Percentiles rank a stretch among this genome's conserved stretches.
phyloP scores from a whole-genome alignment of 805 yeast species.

The Myxozyma sirexii region DNA sequence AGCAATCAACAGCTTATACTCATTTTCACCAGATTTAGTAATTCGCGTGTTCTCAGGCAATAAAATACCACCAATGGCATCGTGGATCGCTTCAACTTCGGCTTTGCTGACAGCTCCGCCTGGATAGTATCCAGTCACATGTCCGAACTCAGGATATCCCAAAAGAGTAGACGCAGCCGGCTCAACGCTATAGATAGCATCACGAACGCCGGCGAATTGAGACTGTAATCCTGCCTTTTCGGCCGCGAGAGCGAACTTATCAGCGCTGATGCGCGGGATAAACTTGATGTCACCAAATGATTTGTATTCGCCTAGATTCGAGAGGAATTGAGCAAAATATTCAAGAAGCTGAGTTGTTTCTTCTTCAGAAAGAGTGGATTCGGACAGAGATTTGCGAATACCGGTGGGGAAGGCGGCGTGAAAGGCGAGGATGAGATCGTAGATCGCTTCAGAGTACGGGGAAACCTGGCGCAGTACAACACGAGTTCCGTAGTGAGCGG shows the following conservation, averaged over 20 bases:
- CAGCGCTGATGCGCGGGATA: constrained; percentile 61
- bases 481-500: constrained; percentile 81
- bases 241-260: constrained; percentile 54
- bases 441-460: constrained; percentile 76
- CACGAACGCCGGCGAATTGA: constrained; percentile 40
- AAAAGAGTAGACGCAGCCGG: constrained; percentile 55
- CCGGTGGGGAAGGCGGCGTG: constrained; percentile 54
- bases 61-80: constrained; percentile 62
- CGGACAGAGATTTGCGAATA: background rate
- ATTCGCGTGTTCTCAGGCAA: constrained; percentile 83
- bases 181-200: constrained; percentile 54
- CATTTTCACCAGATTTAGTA: constrained; percentile 51
- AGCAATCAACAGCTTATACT: constrained; percentile 67
- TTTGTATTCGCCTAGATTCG: constrained; percentile 74
- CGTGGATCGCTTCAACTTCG: constrained; percentile 69
- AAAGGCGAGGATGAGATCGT: constrained; percentile 64
- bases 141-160: constrained; percentile 81
- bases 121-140: constrained; percentile 72
- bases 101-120: constrained; percentile 48
- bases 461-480: constrained; percentile 80
- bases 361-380: constrained; percentile 42
- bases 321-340: constrained; percentile 64
- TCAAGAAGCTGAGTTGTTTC: constrained; percentile 53
- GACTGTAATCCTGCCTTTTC: constrained; percentile 43
- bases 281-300: constrained; percentile 89